A percentile compares a stretch with the other conserved stretches of the same genome.
These are phyloP conservation scores for Microbotryum saponariae DNA, from an alignment of 1,284 basidiomycete species.

Conservation along the genomic window DNA sequence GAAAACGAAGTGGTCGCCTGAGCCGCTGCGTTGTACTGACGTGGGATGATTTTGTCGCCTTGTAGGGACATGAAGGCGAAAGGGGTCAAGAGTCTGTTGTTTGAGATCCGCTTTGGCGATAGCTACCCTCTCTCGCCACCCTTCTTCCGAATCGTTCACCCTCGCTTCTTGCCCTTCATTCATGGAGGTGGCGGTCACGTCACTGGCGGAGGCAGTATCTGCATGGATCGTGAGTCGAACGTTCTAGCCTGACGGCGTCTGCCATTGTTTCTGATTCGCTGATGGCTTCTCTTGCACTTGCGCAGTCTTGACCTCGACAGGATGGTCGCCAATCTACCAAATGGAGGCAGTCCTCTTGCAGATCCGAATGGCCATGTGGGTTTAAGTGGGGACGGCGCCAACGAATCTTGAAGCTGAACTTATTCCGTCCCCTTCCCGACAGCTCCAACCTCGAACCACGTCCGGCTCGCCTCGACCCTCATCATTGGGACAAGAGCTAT, in stretches of 20 bases:
- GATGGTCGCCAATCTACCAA: conserved; percentile 26
- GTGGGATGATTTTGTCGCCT: not conserved
- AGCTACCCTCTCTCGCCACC: conserved; percentile 31
- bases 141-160: conserved; percentile 33
- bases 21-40: too few species aligned
- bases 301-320: conserved; percentile 22
- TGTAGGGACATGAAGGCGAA: conserved; percentile 24
- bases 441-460: conserved; percentile 31
- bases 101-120: conserved; percentile 31
- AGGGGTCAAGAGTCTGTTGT: conserved; percentile 18
- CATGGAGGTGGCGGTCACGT: conserved; percentile 31
- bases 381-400: not conserved
- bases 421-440: not conserved
- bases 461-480: conserved; percentile 27
- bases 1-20: not conserved
- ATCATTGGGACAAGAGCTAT: conserved; percentile 23
- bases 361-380: conserved; percentile 30
- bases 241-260: not conserved
- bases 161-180: conserved; percentile 32
- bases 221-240: conserved; percentile 12
- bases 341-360: conserved; percentile 29
- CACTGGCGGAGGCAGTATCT: conserved; percentile 29
- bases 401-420: not conserved
- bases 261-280: not conserved
- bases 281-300: not conserved